Evolutionary conservation across 2,329 filamentous ascomycete species (phyloP).

Genomic region (Paramyrothecium roridum): DNA sequence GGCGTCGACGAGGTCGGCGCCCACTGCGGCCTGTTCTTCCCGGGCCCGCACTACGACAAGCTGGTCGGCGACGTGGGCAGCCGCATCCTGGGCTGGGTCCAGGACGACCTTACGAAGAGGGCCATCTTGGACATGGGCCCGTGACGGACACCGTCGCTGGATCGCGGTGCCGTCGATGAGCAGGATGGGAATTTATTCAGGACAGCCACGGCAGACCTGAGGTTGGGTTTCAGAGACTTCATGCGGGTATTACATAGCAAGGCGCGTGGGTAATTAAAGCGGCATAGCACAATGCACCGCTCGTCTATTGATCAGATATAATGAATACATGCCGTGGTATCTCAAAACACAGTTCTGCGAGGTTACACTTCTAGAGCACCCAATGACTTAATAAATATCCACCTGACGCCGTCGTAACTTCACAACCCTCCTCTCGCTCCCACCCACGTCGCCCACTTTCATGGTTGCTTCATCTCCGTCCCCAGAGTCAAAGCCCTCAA

Average conservation of each 20-base stretch:
- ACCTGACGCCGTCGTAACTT: slow-evolving; percentile 21
- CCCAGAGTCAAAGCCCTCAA: slow-evolving; percentile 16
- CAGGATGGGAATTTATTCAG: too few species aligned
- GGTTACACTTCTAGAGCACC: background rate
- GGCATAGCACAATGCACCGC: background rate
- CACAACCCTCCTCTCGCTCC: slow-evolving; percentile 21
- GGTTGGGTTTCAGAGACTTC: too few species aligned
- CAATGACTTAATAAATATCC: slow-evolving; percentile 27
- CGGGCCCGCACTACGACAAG: slow-evolving; percentile 68
- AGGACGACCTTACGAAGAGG: slow-evolving; percentile 53
- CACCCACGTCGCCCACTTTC: slow-evolving; percentile 22
- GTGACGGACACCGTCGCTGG: background rate
- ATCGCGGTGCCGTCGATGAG: background rate
- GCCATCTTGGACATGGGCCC: slow-evolving; percentile 21
- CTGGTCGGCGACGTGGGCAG: slow-evolving; percentile 73
- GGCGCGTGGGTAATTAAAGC: background rate
- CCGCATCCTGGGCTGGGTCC: slow-evolving; percentile 67
- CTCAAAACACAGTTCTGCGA: background rate
- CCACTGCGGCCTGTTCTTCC: slow-evolving; percentile 78
- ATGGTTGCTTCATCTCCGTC: slow-evolving; percentile 17
- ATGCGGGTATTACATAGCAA: too few species aligned
- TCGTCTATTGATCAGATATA: background rate
- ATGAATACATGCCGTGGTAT: background rate
- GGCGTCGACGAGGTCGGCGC: slow-evolving; percentile 82
- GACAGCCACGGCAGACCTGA: too few species aligned